Evolutionary conservation across 441 rosid species (phyloP).

Genomic region (Biscutella laevigata): DNA sequence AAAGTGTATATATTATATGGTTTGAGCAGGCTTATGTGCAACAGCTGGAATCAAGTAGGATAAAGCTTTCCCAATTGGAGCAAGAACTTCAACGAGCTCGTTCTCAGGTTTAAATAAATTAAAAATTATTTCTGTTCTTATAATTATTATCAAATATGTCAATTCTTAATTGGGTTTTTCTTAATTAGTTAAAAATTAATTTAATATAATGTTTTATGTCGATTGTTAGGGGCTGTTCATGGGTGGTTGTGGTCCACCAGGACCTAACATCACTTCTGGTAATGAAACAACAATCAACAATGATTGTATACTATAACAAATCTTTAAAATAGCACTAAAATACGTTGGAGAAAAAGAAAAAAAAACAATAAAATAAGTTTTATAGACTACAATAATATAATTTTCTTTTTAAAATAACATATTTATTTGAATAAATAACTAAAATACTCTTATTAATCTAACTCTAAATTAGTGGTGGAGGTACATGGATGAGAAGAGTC

Average conservation of each 20-base stretch:
- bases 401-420: no score
- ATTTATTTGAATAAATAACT: no score
- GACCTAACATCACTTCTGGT: constrained; percentile 83
- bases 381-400: no score
- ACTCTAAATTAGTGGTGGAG: no score
- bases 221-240: constrained; percentile 45
- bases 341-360: no score
- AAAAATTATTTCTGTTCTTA: neutral
- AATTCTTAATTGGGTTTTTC: neutral
- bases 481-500: no score
- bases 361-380: no score
- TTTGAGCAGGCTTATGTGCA: constrained; percentile 63
- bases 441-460: no score
- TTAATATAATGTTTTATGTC: neutral
- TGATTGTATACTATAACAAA: no score
- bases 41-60: constrained; percentile 62
- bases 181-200: neutral
- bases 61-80: constrained; percentile 57
- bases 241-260: constrained; percentile 56
- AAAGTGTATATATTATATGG: neutral
- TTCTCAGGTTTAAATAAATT: constrained; percentile 44
- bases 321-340: no score
- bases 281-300: no score
- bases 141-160: neutral
- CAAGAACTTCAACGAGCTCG: constrained; percentile 74